These are phyloP conservation scores for Aspergillus coremiiformis DNA, from an alignment of 495 filamentous ascomycete genomes.

Conservation along the genomic window DNA sequence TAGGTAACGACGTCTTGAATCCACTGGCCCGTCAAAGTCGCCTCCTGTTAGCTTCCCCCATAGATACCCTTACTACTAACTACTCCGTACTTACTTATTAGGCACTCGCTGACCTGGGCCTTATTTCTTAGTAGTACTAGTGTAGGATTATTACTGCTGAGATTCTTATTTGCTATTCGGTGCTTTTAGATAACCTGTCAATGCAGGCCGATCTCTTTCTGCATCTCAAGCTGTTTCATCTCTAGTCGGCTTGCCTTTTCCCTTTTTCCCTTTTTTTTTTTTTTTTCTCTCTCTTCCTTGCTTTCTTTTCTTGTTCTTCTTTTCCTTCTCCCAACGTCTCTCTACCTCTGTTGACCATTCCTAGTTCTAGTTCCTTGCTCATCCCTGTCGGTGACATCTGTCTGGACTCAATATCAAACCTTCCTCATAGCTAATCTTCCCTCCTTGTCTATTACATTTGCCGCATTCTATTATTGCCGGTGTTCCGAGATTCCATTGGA, in stretches of 20 bases:
- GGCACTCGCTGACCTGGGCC: not conserved
- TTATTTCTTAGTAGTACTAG: not conserved
- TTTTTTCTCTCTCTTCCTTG: too few relatives aligned
- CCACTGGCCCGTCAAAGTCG: conserved; percentile 15
- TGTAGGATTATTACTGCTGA: conserved; percentile 13
- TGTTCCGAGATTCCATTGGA: conserved; percentile 4
- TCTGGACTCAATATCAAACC: conserved; percentile 6
- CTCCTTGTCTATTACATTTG: not conserved
- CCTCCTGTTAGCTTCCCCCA: conserved; percentile 12
- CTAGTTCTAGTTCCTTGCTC: conserved; percentile 1
- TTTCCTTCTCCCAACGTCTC: conserved; percentile 4
- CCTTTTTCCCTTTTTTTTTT: conserved; percentile 5
- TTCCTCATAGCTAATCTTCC: not conserved
- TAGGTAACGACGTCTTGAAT: conserved; percentile 17
- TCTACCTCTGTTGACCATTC: not conserved
- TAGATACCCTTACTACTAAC: not conserved
- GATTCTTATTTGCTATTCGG: conserved; percentile 17
- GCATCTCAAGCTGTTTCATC: conserved; percentile 19
- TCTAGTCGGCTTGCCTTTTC: conserved; percentile 11
- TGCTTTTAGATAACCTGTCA: conserved; percentile 21
- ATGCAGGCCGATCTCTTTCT: conserved; percentile 19
- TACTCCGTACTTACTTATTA: conserved; percentile 1
- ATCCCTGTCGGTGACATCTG: conserved; percentile 1
- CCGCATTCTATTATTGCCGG: not conserved
- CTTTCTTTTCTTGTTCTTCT: conserved; percentile 10